Conservation (phyloP, 306 rosid species). For the Rosa rugosa region DNA sequence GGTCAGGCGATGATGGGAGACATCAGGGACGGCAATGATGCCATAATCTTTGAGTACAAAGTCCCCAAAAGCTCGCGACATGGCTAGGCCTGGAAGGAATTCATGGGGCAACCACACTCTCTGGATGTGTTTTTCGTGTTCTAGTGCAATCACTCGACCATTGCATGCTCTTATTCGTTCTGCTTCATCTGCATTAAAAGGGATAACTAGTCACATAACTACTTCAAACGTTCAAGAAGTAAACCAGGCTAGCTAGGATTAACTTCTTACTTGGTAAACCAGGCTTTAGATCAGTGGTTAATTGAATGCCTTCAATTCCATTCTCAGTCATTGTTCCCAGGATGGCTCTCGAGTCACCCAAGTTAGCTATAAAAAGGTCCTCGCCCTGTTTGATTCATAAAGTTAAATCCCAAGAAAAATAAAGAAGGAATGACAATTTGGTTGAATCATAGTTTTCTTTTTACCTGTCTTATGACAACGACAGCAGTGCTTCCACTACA, state of each 20-base stretch:
- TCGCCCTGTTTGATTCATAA: slow-evolving; percentile 43
- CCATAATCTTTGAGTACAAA: slow-evolving; percentile 70
- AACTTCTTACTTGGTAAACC: slow-evolving; percentile 55
- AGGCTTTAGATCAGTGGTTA: slow-evolving; percentile 79
- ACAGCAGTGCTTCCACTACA: slow-evolving; percentile 76
- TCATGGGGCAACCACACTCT: slow-evolving; percentile 63
- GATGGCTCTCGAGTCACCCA: slow-evolving; percentile 87
- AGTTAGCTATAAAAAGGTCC: slow-evolving; percentile 64
- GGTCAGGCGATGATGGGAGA: slow-evolving; percentile 45
- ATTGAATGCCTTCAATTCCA: slow-evolving; percentile 48
- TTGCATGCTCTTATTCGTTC: slow-evolving; percentile 57
- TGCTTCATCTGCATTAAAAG: slow-evolving; percentile 47
- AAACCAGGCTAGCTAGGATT: neutral
- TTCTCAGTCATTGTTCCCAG: slow-evolving; percentile 53
- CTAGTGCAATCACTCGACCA: slow-evolving; percentile 56
- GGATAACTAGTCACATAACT: neutral
- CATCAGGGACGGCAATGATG: slow-evolving; percentile 57
- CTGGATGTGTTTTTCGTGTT: slow-evolving; percentile 60
- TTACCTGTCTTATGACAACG: slow-evolving; percentile 57
- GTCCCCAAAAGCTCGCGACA: slow-evolving; percentile 85
- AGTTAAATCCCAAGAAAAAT: neutral
- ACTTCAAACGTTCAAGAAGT: too few relatives aligned
- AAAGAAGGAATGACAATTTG: neutral
- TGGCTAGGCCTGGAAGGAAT: slow-evolving; percentile 68
- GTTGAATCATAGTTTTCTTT: neutral